These are phyloP conservation scores for Ophiosphaerella herpotricha DNA, from an alignment of 2,329 filamentous ascomycete species.

Conservation along the genomic window DNA sequence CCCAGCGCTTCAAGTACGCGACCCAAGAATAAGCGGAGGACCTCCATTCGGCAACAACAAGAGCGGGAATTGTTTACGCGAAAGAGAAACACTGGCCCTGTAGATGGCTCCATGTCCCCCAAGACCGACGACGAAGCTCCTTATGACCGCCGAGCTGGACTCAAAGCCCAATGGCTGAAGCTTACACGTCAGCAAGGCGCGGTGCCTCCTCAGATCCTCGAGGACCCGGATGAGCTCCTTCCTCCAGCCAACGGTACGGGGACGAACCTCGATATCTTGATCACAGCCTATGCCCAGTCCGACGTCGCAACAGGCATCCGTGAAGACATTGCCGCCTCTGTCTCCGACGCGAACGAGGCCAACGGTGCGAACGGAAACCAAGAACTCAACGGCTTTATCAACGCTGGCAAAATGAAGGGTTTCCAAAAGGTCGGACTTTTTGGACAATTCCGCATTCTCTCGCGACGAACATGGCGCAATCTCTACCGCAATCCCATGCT, in stretches of 20 bases:
- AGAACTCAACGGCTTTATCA: conserved; percentile 56
- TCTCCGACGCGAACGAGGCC: conserved; percentile 65
- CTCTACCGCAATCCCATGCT: conserved; percentile 96
- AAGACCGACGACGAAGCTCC: conserved; percentile 66
- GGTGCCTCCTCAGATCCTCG: conserved; percentile 64
- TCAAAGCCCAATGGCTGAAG: conserved; percentile 63
- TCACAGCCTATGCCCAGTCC: conserved; percentile 75
- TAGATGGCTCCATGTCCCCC: conserved; percentile 60
- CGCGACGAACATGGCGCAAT: conserved; percentile 92
- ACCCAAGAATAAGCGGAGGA: conserved; percentile 71
- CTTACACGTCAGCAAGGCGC: conserved; percentile 59
- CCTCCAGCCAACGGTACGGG: conserved; percentile 61
- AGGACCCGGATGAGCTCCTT: conserved; percentile 69
- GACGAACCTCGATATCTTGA: conserved; percentile 82
- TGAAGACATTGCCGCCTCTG: conserved; percentile 76
- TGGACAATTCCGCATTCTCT: conserved; percentile 87
- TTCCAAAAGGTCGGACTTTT: conserved; percentile 80
- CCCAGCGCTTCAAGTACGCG: conserved; percentile 65
- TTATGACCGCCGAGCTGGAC: conserved; percentile 56
- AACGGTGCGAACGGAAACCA: conserved; percentile 68
- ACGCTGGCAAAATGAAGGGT: conserved; percentile 70
- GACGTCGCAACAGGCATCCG: conserved; percentile 74
- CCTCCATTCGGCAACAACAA: conserved; percentile 83
- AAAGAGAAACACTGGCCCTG: conserved; percentile 65
- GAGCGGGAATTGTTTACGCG: conserved; percentile 89